Evolutionary conservation across 2,329 filamentous ascomycete species (phyloP).

Genomic region (Cytospora leucostoma): DNA sequence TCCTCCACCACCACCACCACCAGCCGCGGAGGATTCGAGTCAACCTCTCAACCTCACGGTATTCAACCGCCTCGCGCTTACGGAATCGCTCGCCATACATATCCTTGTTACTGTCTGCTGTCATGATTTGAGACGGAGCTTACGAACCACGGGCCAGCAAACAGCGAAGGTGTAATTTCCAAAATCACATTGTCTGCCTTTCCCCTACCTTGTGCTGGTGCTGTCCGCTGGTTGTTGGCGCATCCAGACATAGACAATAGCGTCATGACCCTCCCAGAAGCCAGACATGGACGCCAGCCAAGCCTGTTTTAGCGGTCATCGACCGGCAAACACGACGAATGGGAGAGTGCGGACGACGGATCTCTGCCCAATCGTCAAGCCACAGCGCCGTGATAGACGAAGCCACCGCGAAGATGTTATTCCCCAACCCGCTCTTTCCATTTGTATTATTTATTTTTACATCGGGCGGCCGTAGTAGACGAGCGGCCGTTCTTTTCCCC

Average conservation of each 20-base stretch:
- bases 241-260: neutral
- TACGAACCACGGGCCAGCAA: neutral
- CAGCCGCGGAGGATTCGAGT: neutral
- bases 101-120: neutral
- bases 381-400: neutral
- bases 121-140: neutral
- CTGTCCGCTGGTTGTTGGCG: neutral
- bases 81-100: neutral
- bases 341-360: neutral
- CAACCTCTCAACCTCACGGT: neutral
- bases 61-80: neutral
- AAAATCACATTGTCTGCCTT: neutral
- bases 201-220: neutral
- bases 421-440: neutral
- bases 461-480: neutral
- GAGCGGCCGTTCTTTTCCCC: neutral
- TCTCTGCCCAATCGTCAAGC: conserved; percentile 11
- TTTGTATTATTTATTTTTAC: neutral
- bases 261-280: neutral
- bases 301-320: neutral
- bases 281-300: neutral
- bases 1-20: neutral
- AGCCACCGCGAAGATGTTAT: neutral
- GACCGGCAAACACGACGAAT: neutral
- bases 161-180: neutral